phyloP scores from a whole-genome alignment of 139 green algal genomes.

The Chlorokybus atmophyticus region DNA sequence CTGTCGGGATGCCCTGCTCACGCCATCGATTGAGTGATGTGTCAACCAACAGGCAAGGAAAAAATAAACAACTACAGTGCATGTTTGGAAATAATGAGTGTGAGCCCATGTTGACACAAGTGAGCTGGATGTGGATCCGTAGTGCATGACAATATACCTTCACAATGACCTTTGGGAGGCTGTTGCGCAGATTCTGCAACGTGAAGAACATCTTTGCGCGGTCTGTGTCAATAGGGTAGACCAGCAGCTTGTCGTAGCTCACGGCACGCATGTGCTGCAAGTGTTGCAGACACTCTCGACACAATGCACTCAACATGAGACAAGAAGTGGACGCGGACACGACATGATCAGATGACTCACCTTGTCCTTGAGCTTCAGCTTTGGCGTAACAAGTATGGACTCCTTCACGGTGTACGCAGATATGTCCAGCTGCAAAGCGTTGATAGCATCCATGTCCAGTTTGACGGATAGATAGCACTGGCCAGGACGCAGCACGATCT shows the following conservation, averaged over 20 bases:
- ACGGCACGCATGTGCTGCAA: conserved; percentile 27
- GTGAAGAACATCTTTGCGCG: conserved; percentile 18
- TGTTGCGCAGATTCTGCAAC: conserved; percentile 36
- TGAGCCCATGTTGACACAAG: no score
- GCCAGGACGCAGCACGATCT: conserved; percentile 33
- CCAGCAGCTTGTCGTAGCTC: conserved; percentile 19
- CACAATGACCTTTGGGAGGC: conserved; percentile 61
- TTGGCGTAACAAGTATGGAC: conserved; percentile 33
- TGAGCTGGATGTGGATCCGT: no score
- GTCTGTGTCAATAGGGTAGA: conserved; percentile 21
- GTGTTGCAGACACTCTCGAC: not conserved
- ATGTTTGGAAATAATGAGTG: no score
- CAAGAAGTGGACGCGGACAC: no score
- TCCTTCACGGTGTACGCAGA: conserved; percentile 36
- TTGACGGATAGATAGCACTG: conserved; percentile 37
- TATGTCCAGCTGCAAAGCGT: conserved; percentile 60
- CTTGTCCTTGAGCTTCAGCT: conserved; percentile 67
- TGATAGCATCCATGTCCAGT: conserved; percentile 51
- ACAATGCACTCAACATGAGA: no score
- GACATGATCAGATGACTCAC: no score
- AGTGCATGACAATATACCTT: no score
- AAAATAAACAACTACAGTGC: no score
- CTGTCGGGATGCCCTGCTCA: conserved; percentile 61
- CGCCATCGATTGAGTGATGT: no score
- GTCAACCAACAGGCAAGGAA: no score